Evolutionary conservation across 495 filamentous ascomycete species (phyloP).

Genomic region (Haplographium delicatum): DNA sequence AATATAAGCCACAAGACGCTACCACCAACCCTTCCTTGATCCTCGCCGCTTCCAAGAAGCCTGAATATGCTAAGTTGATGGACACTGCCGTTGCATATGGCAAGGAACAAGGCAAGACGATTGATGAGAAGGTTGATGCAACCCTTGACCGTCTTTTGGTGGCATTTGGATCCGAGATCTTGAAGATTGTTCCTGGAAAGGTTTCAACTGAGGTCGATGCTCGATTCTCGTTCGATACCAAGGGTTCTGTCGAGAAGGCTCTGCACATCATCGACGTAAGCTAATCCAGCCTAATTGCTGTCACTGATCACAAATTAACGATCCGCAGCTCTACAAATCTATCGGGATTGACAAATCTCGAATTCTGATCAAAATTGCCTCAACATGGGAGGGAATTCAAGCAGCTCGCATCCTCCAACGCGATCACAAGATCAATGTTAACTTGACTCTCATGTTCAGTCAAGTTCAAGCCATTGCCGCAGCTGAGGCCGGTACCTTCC

Average conservation of each 20-base stretch:
- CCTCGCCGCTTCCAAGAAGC: conserved; percentile 95
- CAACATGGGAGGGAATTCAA: conserved; percentile 96
- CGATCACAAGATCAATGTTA: conserved; percentile 92
- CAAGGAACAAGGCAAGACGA: conserved; percentile 60
- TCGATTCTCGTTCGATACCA: conserved; percentile 89
- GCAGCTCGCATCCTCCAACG: conserved; percentile 91
- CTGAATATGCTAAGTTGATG: conserved; percentile 90
- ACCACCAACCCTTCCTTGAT: conserved; percentile 99
- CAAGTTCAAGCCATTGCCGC: conserved; percentile 90
- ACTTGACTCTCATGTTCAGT: conserved; percentile 99
- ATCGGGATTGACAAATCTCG: conserved; percentile 89
- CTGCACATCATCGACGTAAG: conserved; percentile 90
- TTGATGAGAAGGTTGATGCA: conserved; percentile 75
- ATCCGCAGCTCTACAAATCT: conserved; percentile 77
- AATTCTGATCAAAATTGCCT: conserved; percentile 85
- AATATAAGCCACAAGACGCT: conserved; percentile 99
- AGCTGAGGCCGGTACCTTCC: conserved; percentile 94
- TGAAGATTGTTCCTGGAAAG: conserved; percentile 94
- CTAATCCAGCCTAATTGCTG: not conserved
- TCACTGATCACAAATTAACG: not conserved
- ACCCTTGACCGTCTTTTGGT: conserved; percentile 91
- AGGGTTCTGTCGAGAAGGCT: conserved; percentile 91
- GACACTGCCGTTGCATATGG: conserved; percentile 81
- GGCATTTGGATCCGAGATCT: conserved; percentile 96
- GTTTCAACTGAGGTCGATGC: conserved; percentile 99